These are phyloP conservation scores for Chamaecrista fasciculata DNA, from an alignment of 306 rosid genomes.

Conservation along the genomic window DNA sequence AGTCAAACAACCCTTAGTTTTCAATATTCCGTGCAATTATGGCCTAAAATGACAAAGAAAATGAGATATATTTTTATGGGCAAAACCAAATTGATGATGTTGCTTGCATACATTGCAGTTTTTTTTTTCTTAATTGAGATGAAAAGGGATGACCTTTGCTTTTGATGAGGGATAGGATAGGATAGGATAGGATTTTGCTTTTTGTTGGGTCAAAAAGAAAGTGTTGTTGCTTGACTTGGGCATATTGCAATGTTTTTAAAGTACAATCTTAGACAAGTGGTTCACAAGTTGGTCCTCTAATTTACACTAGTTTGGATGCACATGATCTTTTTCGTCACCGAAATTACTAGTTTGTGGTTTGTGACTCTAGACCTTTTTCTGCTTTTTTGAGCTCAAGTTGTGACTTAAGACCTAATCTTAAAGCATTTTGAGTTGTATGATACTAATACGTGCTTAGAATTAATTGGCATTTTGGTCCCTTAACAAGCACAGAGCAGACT, in stretches of 20 bases:
- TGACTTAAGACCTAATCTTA: too few relatives aligned
- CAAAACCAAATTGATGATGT: not conserved
- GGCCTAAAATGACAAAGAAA: not conserved
- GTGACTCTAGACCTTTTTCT: not conserved
- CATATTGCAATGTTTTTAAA: not conserved
- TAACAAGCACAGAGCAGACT: too few relatives aligned
- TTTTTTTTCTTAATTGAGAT: constrained; percentile 30
- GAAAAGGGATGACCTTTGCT: constrained; percentile 29
- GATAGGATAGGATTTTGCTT: constrained; percentile 44
- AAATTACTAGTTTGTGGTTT: too few relatives aligned
- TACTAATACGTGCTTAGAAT: not conserved
- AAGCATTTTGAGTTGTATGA: too few relatives aligned
- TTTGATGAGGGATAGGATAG: constrained; percentile 26
- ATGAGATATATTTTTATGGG: not conserved
- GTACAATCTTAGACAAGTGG: not conserved
- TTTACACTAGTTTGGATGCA: not conserved
- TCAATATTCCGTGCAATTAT: not conserved
- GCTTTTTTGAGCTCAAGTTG: too few relatives aligned
- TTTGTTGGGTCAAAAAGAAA: constrained; percentile 39
- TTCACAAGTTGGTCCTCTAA: not conserved
- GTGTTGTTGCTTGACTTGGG: constrained; percentile 24
- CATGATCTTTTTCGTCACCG: not conserved
- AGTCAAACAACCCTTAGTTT: not conserved
- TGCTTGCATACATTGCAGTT: not conserved
- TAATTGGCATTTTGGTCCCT: not conserved